A percentile compares a stretch with the other conserved stretches of the same genome.
Conservation (phyloP, 139 green algal species). For the Dunaliella primolecta region DNA sequence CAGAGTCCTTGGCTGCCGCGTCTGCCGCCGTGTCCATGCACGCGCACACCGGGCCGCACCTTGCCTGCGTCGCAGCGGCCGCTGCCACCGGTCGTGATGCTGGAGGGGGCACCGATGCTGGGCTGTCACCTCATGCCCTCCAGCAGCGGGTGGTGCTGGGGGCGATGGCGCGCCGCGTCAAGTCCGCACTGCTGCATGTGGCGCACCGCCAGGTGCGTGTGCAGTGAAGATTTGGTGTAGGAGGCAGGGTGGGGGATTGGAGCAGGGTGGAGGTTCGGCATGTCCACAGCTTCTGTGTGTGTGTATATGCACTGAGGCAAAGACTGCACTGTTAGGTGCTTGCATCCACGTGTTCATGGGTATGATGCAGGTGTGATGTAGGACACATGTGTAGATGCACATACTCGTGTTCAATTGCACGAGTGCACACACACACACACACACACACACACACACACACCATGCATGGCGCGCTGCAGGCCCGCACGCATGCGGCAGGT, state of each 20-base stretch:
- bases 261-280: too few species aligned
- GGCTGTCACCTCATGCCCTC: conserved; percentile 1
- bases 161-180: conserved; percentile 18
- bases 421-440: too few species aligned
- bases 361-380: not conserved
- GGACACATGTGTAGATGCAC: not conserved
- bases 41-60: not conserved
- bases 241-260: too few species aligned
- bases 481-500: too few species aligned
- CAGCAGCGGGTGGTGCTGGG: conserved; percentile 24
- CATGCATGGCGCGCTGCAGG: too few species aligned
- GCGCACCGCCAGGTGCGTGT: not conserved
- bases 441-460: too few species aligned
- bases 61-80: too few species aligned
- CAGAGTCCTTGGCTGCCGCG: not conserved
- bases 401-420: not conserved
- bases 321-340: too few species aligned
- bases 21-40: not conserved
- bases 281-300: too few species aligned
- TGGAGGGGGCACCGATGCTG: not conserved
- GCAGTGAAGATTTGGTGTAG: not conserved
- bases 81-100: not conserved
- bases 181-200: conserved; percentile 15
- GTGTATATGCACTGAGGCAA: not conserved
- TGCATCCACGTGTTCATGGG: not conserved